Base-by-base conservation (phyloP, 106 monocot genomes). In the Acorus calamus region DNA sequence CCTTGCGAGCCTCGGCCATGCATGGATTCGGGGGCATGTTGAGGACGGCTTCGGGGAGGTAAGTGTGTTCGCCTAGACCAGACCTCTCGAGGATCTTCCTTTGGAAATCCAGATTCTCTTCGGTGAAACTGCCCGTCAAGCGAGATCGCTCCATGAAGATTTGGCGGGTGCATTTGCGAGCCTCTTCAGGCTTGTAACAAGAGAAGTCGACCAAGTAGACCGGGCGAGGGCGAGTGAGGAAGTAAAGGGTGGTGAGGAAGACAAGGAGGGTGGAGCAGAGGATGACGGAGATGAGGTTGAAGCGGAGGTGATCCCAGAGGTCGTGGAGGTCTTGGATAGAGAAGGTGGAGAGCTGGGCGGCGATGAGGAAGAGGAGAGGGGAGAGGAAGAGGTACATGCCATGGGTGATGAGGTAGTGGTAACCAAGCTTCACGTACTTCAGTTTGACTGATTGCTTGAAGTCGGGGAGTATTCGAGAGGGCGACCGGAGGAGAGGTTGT, bases 31-130 rank as follows among this genome's bases (percentile, higher is more conserved):
- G 79, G 1, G 85, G 89, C 14, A 82, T 62, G 10, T 69, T 73
- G n/a, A 77, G 57, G 14, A 89, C 64, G 4, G 85, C 85, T 4
- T 63, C 65, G 0, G 89, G 89, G 8, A 89, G 74, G 68, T 85
- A 89, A 2, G 82, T 77, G 47, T 56, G 8, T 49, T 89, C 81
- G 2, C 89, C 85, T 6, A 89, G 79, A 53, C 89, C 89, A 0
- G 89, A 89, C 64, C 85, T 71, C 62, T 89, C 89, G 7, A 89
- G 57, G 61, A 89, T 85, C 66, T 78, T 85, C 6, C 68, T 66
- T 69, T 85, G 85, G 74, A 89, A 89, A 3, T 73, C 76, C 47
- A 89, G 70, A 63, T 78, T 89, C 14, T 74, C 79, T 14, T 70
- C 46, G 2, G 76, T 74, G 74, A 89, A 89, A 5, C 61, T 54